A percentile compares a stretch with the other conserved stretches of the same genome.
phyloP scores from a whole-genome alignment of 2,329 filamentous ascomycete species.

The Dryadomyces sulphureus region DNA sequence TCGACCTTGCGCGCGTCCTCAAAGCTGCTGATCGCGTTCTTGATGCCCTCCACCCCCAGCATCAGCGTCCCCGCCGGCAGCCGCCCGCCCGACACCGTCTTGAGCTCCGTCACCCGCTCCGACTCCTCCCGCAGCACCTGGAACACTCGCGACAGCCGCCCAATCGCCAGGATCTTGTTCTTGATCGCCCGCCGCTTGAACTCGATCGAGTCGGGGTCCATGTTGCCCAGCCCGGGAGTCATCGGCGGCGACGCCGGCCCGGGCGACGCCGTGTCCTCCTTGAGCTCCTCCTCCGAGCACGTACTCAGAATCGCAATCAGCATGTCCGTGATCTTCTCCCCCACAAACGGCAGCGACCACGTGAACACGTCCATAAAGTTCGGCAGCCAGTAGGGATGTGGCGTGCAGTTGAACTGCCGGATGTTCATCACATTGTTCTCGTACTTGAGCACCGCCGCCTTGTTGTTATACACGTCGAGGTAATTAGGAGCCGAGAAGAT shows the following conservation, averaged over 20 bases:
- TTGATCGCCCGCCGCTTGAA: constrained; percentile 95
- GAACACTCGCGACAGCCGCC: constrained; percentile 91
- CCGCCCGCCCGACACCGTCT: constrained; percentile 86
- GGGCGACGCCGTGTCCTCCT: constrained; percentile 61
- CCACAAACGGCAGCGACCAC: constrained; percentile 98
- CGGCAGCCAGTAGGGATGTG: constrained; percentile 96
- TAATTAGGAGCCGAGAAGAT: constrained; percentile 99
- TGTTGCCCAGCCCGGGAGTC: constrained; percentile 17
- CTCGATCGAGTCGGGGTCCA: constrained; percentile 73
- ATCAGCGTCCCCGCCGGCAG: constrained; percentile 92
- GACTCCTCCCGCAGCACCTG: constrained; percentile 96
- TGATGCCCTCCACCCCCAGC: constrained; percentile 96
- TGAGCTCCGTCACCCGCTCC: constrained; percentile 91
- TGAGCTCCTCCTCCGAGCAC: constrained; percentile 96
- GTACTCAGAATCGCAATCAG: constrained; percentile 96
- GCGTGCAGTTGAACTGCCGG: constrained; percentile 97
- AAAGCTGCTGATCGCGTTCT: constrained; percentile 92
- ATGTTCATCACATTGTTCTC: constrained; percentile 99
- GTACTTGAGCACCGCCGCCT: constrained; percentile 95
- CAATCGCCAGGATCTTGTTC: constrained; percentile 98
- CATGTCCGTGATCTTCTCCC: constrained; percentile 99
- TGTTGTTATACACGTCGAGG: constrained; percentile 99
- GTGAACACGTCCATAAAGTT: constrained; percentile 99
- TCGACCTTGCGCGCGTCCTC: constrained; percentile 96
- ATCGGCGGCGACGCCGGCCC: constrained; percentile 64